Conservation (phyloP, 495 filamentous ascomycete species). For the Halenospora varia region DNA sequence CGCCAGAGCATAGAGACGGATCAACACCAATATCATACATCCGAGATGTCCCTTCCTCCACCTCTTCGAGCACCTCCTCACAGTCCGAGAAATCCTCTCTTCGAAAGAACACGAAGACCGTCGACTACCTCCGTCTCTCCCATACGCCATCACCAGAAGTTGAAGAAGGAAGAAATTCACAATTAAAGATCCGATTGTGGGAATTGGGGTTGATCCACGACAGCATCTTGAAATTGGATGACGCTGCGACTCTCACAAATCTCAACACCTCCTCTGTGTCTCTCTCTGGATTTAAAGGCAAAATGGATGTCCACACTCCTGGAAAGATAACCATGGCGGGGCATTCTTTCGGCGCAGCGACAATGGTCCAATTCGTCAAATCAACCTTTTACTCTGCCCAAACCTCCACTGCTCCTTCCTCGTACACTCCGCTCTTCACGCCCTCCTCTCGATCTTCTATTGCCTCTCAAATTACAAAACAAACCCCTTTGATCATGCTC, state of each 20-base stretch:
- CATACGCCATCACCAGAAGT: slow-evolving; percentile 54
- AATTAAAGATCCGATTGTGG: slow-evolving; percentile 68
- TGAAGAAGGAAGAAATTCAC: slow-evolving; percentile 54
- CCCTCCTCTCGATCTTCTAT: slow-evolving; percentile 46
- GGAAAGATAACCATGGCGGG: slow-evolving; percentile 67
- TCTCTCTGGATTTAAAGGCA: slow-evolving; percentile 46
- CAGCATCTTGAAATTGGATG: slow-evolving; percentile 58
- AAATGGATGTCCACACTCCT: slow-evolving; percentile 61
- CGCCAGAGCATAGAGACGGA: slow-evolving; percentile 73
- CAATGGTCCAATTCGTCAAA: slow-evolving; percentile 68
- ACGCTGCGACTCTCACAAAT: slow-evolving; percentile 39
- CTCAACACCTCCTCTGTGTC: slow-evolving; percentile 42
- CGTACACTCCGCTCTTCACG: slow-evolving; percentile 42
- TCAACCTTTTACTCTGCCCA: slow-evolving; percentile 53
- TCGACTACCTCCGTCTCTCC: slow-evolving; percentile 44
- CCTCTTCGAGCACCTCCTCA: slow-evolving; percentile 31
- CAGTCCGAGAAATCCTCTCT: slow-evolving; percentile 26
- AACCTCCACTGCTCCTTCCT: slow-evolving; percentile 14
- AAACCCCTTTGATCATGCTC: slow-evolving; percentile 57
- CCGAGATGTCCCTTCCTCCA: slow-evolving; percentile 35
- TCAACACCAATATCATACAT: slow-evolving; percentile 64
- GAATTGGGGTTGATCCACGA: slow-evolving; percentile 63
- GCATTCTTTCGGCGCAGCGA: slow-evolving; percentile 73
- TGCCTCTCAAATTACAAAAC: slow-evolving; percentile 55
- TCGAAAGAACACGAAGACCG: slow-evolving; percentile 28